Conservation (phyloP, 257 asterid genomes). For the Solanum bulbocastanum region DNA sequence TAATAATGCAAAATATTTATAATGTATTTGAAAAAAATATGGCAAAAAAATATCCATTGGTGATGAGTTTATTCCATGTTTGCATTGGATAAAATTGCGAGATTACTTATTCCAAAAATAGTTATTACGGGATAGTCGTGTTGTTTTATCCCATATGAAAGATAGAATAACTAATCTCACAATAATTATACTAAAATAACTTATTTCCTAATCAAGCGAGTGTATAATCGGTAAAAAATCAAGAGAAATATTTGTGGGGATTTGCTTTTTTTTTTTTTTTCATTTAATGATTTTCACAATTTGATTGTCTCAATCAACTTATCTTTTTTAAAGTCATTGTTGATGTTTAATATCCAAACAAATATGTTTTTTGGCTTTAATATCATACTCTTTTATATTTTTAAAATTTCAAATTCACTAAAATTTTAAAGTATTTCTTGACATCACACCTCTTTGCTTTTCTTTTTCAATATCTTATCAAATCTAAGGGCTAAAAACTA, state of each 20-base stretch:
- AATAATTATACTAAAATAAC: too few species aligned
- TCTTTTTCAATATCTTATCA: neutral
- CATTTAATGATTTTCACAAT: neutral
- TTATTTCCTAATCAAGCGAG: neutral
- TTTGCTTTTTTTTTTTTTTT: neutral
- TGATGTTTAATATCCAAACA: neutral
- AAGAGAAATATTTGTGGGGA: neutral
- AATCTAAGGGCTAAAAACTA: neutral
- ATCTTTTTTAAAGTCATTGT: neutral
- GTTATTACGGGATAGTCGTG: too few species aligned
- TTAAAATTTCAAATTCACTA: neutral
- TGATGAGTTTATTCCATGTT: neutral
- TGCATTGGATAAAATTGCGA: too few species aligned
- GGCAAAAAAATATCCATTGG: neutral
- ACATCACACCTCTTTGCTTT: neutral
- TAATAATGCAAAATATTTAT: too few species aligned
- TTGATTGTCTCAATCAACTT: neutral
- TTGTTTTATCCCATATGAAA: neutral
- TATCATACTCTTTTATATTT: neutral
- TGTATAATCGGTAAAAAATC: neutral
- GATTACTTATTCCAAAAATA: too few species aligned
- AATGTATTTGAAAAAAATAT: too few species aligned
- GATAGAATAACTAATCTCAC: too few species aligned
- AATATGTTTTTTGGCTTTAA: neutral
- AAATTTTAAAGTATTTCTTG: neutral